A percentile compares a stretch with the other conserved stretches of the same genome.
Conservation (phyloP, 2,329 filamentous ascomycete genomes). For the Exophiala lecanii-corni region DNA sequence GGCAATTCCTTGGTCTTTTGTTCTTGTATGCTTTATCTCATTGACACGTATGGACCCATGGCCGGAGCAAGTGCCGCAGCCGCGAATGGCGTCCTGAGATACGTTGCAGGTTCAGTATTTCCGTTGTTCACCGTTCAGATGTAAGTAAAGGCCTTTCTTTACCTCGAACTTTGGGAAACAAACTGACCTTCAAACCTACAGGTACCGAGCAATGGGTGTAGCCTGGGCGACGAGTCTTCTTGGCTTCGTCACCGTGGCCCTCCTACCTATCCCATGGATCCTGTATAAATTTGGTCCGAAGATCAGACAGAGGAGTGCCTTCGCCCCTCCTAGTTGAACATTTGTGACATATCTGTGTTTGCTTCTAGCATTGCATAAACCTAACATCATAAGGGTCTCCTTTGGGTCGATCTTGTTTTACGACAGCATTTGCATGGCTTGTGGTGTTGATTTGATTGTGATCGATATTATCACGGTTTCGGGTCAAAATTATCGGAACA, state of each 20-base stretch:
- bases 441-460: no score
- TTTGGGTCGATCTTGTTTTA: no score
- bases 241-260: conserved; percentile 30
- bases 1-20: conserved; percentile 33
- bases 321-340: no score
- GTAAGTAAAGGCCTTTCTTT: conserved; percentile 19
- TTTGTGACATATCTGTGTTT: no score
- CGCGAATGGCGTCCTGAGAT: conserved; percentile 34
- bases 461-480: no score
- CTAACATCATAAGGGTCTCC: no score
- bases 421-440: no score
- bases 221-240: conserved; percentile 33
- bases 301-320: conserved; percentile 37
- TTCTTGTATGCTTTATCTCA: conserved; percentile 42
- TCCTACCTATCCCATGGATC: conserved; percentile 41
- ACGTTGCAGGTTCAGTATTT: conserved; percentile 32
- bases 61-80: conserved; percentile 30
- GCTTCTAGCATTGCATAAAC: no score
- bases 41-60: conserved; percentile 30
- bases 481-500: no score
- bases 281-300: conserved; percentile 39
- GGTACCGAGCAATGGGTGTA: conserved; percentile 30
- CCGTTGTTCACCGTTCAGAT: conserved; percentile 35
- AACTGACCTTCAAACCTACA: not conserved
- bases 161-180: not conserved